phyloP scores from a whole-genome alignment of 2,329 filamentous ascomycete genomes.

The Beauveria scarabaeidicola region DNA sequence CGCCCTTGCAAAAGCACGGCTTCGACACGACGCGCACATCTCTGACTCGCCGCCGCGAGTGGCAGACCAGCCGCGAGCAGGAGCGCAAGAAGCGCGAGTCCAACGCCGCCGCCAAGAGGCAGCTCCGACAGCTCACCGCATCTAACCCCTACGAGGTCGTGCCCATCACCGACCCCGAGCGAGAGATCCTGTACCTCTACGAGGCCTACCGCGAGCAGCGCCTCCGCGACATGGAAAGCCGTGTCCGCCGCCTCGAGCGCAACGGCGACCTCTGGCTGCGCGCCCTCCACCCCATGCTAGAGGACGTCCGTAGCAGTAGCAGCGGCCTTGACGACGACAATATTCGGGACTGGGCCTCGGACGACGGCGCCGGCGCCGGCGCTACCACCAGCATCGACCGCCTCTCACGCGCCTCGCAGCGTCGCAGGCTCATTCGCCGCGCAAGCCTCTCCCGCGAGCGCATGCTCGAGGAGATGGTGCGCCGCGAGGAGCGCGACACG shows the following conservation, averaged over 20 bases:
- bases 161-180: slow-evolving; percentile 18
- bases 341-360: slow-evolving; percentile 23
- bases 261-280: slow-evolving; percentile 38
- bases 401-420: slow-evolving; percentile 9
- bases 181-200: slow-evolving; percentile 30
- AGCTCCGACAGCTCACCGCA: slow-evolving; percentile 16
- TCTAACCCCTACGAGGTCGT: slow-evolving; percentile 16
- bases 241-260: slow-evolving; percentile 37
- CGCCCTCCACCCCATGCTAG: slow-evolving; percentile 36
- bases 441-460: slow-evolving; percentile 22
- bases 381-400: slow-evolving; percentile 5
- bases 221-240: slow-evolving; percentile 38
- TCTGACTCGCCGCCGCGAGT: slow-evolving; percentile 26
- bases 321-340: slow-evolving; percentile 11
- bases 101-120: slow-evolving; percentile 15
- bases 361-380: slow-evolving; percentile 17
- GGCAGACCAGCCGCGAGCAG: slow-evolving; percentile 23
- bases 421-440: slow-evolving; percentile 17
- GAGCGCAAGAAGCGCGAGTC: slow-evolving; percentile 20
- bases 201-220: slow-evolving; percentile 34
- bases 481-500: slow-evolving; percentile 6
- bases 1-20: slow-evolving; percentile 18
- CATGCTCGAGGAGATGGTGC: slow-evolving; percentile 22
- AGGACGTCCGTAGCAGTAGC: slow-evolving; percentile 26
- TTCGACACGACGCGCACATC: slow-evolving; percentile 23